Percentiles rank a stretch among this genome's conserved stretches.
These are phyloP conservation scores for Phialophora expanda DNA, from an alignment of 2,329 filamentous ascomycete species.

Conservation along the genomic window DNA sequence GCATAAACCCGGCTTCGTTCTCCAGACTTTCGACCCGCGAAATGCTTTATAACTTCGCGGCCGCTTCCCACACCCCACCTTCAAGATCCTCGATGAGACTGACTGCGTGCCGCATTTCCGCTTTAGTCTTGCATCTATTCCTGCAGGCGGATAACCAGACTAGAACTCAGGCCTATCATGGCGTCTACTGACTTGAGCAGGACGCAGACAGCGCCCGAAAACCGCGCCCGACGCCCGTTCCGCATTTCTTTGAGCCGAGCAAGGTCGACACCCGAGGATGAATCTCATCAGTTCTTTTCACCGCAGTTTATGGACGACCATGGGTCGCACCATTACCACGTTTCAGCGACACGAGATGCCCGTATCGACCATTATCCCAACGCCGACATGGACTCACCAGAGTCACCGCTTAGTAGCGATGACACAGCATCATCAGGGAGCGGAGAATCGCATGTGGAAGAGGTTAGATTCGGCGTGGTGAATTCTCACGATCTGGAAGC, in stretches of 20 bases:
- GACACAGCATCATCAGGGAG: background rate
- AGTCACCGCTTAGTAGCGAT: background rate
- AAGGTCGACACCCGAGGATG: conserved; percentile 31
- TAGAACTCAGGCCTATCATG: conserved; percentile 18
- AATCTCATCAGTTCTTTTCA: conserved; percentile 30
- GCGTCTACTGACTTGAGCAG: conserved; percentile 19
- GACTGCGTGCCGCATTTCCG: conserved; percentile 14
- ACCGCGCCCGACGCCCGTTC: conserved; percentile 18
- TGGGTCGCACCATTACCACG: conserved; percentile 33
- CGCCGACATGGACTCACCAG: conserved; percentile 4
- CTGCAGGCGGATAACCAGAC: conserved; percentile 11
- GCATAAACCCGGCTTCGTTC: conserved; percentile 10
- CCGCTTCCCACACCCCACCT: conserved; percentile 9
- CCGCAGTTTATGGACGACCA: conserved; percentile 37
- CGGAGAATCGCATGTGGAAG: conserved; percentile 31
- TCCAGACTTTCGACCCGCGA: conserved; percentile 2
- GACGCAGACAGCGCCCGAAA: conserved; percentile 31
- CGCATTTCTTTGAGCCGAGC: conserved; percentile 30
- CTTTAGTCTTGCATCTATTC: conserved; percentile 2
- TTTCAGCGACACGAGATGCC: conserved; percentile 25
- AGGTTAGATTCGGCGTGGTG: conserved; percentile 32
- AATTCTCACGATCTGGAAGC: conserved; percentile 30
- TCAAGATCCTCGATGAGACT: background rate
- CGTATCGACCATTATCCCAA: conserved; percentile 18
- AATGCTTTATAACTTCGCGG: conserved; percentile 16